Evolutionary conservation across 805 yeast genomes (phyloP), one percentile per base, ranked within the genome.

Genomic region (Clavispora santaluciae): DNA sequence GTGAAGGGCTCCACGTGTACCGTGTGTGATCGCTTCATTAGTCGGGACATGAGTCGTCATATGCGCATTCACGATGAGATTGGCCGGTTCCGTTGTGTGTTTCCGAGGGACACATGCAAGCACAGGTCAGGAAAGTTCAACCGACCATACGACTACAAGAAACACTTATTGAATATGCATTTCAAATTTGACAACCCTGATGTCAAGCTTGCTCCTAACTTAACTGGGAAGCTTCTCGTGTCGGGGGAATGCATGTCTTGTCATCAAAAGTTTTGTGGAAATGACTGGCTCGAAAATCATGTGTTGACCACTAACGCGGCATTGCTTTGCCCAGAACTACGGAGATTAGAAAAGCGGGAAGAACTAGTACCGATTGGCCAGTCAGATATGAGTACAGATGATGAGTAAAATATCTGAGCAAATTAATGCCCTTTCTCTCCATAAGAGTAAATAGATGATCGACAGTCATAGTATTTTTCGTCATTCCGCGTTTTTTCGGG

Each of bases 281-380:
- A 61, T 21, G 73, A 67, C 15, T 81, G 86, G 86, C 60, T 81
- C 16, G 75, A 74, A 15, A 48, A 57, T 11, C 87, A 81, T 54
- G 71, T 80, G 9, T 54, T 73, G 42, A 57, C 68, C n/a, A 46
- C 42, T 10, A 50, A 49, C 28, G 18, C 11, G 13, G 21, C 36
- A 12, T 36, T 13, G 29, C 40, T 35, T 24, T 37, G 42, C 21
- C 38, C 18, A 10, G 40, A 42, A 22, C 34, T 42, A 16, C 29
- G 25, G 17, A 31, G 24, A 22, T 17, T 35, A 6, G 35, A 30
- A 17, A 29, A 30, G 38, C 25, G 20, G 11, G 36, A 21, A 8
- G 36, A 33, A 8, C 4, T 9, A 3, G n/a, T 10, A 21, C 36
- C 9, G 18, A 9, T 22, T 6, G 36, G 24, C 20, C 36, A 33